phyloP scores from a whole-genome alignment of 805 yeast genomes.

The Teunomyces gatunensis region DNA sequence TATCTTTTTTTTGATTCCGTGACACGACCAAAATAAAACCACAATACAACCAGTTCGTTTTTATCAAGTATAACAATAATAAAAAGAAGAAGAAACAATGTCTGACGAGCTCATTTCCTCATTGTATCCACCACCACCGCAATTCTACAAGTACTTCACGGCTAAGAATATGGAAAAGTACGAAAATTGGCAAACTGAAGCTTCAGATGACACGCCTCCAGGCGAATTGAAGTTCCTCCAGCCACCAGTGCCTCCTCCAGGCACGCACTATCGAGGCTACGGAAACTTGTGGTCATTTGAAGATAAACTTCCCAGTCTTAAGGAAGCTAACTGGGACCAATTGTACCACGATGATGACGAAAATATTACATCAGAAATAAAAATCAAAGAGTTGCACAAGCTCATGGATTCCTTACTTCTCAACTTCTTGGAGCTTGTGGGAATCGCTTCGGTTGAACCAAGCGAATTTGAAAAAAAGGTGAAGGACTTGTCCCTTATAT shows the following conservation, averaged over 20 bases:
- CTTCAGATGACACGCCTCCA: constrained; percentile 19
- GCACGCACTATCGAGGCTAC: constrained; percentile 73
- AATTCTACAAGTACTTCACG: constrained; percentile 72
- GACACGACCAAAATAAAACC: neutral
- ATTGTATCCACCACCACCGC: constrained; percentile 94
- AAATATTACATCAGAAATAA: constrained; percentile 36
- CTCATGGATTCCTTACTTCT: constrained; percentile 74
- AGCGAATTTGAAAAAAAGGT: constrained; percentile 55
- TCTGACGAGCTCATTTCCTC: constrained; percentile 51
- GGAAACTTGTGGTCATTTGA: constrained; percentile 86
- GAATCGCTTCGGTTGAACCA: constrained; percentile 74
- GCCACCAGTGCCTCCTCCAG: constrained; percentile 66
- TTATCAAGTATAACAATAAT: neutral
- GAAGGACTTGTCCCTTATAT: constrained; percentile 73
- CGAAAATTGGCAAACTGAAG: constrained; percentile 18
- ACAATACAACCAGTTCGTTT: neutral
- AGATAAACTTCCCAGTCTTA: constrained; percentile 73
- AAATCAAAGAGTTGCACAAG: constrained; percentile 74
- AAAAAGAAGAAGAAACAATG: too few species aligned
- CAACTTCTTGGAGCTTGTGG: constrained; percentile 79
- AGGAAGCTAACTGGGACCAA: constrained; percentile 75
- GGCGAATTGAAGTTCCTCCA: constrained; percentile 55
- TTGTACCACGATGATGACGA: constrained; percentile 51
- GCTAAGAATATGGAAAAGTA: constrained; percentile 55
- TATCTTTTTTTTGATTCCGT: neutral